Percentiles rank a stretch among this genome's conserved stretches.
These are phyloP conservation scores for Andrographis paniculata DNA, from an alignment of 305 asterid genomes.

Conservation along the genomic window DNA sequence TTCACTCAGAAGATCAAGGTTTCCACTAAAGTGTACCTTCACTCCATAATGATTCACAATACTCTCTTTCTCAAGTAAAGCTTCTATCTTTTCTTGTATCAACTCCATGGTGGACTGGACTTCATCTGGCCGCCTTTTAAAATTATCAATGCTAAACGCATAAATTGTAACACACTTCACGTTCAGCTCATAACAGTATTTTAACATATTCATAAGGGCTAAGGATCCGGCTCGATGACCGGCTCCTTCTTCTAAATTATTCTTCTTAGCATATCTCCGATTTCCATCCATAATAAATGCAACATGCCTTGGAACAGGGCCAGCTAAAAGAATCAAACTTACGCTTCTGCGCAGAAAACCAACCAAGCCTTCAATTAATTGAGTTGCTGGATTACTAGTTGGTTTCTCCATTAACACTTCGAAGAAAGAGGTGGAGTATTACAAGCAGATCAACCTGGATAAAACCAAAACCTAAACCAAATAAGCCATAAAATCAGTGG, in stretches of 20 bases:
- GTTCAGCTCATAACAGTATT: slow-evolving; percentile 47
- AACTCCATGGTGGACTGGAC: slow-evolving; percentile 63
- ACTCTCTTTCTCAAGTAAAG: slow-evolving; percentile 44
- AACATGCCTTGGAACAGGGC: slow-evolving; percentile 46
- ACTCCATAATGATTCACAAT: slow-evolving; percentile 47
- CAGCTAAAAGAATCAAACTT: slow-evolving; percentile 32
- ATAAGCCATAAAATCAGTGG: slow-evolving; percentile 9
- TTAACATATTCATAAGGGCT: slow-evolving; percentile 47
- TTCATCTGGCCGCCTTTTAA: slow-evolving; percentile 58
- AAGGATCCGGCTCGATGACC: slow-evolving; percentile 45
- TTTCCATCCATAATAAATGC: slow-evolving; percentile 76
- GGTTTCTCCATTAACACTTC: slow-evolving; percentile 34
- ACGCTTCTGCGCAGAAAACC: slow-evolving; percentile 35
- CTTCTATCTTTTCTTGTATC: slow-evolving; percentile 68
- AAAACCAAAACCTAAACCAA: slow-evolving; percentile 14
- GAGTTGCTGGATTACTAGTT: slow-evolving; percentile 17
- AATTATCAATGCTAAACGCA: slow-evolving; percentile 72
- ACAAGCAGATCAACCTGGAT: not conserved
- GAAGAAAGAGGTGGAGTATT: not conserved
- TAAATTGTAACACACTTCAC: slow-evolving; percentile 45
- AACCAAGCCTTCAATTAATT: slow-evolving; percentile 24
- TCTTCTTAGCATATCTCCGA: slow-evolving; percentile 52
- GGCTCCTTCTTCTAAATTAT: slow-evolving; percentile 27
- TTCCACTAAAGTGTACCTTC: slow-evolving; percentile 57
- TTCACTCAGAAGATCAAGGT: slow-evolving; percentile 49